Evolutionary conservation across 257 asterid species (phyloP), one percentile per base, ranked within the genome.

Genomic region (Euphrasia confusa): DNA sequence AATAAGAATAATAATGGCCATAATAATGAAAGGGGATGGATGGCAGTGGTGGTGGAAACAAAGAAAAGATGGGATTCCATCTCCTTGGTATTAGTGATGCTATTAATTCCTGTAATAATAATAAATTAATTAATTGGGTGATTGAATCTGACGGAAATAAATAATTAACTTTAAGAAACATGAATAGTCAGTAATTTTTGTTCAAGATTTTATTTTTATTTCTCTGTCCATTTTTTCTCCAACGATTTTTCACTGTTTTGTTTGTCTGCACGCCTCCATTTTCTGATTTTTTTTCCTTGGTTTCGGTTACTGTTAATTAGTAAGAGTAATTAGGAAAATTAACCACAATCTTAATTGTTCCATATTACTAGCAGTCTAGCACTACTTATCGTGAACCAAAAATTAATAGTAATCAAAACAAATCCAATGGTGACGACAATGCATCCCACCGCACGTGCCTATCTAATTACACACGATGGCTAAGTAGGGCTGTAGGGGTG

Each of bases 31-130:
- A 75, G 81, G 73, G 77, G 74, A 74, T 67, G 39, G 39, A 33
- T 33, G 78, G 80, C 72, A 79, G 86, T 83, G 81, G 86, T 65
- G 82, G 66, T 9, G 60, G 17, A 54, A 58, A 40, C 28, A 63
- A 63, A 59, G 35, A 63, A 33, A 50, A 57, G 21, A 1, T 1
- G 71, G 68, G 89, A 82, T 66, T 82, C 57, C 30, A 81, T 74
- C 78, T 76, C 73, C 74, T 80, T 78, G 81, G 79, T 70, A 72
- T 65, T 79, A 78, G 78, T 69, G 72, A 65, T 71, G 72, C 65
- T 55, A 15, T 49, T 35, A 35, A 35, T 48, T 48, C 4, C 15
- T 15, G 2, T 26, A 54, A 26, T 18, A 10, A 24, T 42, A 42
- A 40, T 40, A 45, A 30, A 30, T 3, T 30, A 30, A 30, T 30